These are phyloP conservation scores for Curvularia verruculosa DNA, from an alignment of 2,329 filamentous ascomycete species.

Conservation along the genomic window DNA sequence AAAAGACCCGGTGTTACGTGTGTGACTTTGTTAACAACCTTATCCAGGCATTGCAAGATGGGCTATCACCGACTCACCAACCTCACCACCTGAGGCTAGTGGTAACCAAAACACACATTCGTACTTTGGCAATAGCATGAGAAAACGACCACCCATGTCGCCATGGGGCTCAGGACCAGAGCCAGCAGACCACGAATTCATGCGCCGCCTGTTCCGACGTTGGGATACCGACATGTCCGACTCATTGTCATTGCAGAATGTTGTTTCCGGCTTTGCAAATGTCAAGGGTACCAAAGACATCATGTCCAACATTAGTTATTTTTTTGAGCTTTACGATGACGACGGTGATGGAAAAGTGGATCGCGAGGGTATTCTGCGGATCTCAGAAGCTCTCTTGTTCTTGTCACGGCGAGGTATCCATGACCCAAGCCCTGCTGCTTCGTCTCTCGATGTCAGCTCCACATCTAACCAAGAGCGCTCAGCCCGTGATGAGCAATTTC, in stretches of 20 bases:
- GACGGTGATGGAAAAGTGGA: slow-evolving; percentile 90
- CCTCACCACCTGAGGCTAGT: slow-evolving; percentile 60
- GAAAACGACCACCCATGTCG: slow-evolving; percentile 52
- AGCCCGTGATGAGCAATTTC: slow-evolving; percentile 82
- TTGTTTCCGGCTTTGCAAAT: slow-evolving; percentile 86
- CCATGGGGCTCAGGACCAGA: slow-evolving; percentile 67
- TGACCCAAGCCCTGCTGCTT: slow-evolving; percentile 71
- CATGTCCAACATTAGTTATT: slow-evolving; percentile 97
- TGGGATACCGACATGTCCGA: slow-evolving; percentile 84
- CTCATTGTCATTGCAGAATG: slow-evolving; percentile 85
- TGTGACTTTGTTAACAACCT: slow-evolving; percentile 10
- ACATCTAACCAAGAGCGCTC: slow-evolving; percentile 47
- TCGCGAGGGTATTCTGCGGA: slow-evolving; percentile 89
- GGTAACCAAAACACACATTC: slow-evolving; percentile 61
- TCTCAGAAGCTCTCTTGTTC: slow-evolving; percentile 93
- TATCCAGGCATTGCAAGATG: slow-evolving; percentile 77
- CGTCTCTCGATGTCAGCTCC: slow-evolving; percentile 58
- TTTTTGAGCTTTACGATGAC: slow-evolving; percentile 97
- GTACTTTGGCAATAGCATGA: slow-evolving; percentile 60
- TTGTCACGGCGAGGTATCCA: slow-evolving; percentile 87
- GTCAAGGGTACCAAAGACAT: slow-evolving; percentile 95
- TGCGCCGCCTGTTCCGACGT: slow-evolving; percentile 81
- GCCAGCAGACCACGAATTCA: slow-evolving; percentile 93
- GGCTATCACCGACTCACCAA: slow-evolving; percentile 87
- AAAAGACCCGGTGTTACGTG: rapidly evolving